phyloP scores from a whole-genome alignment of 495 filamentous ascomycete genomes.

The Viridothelium virens region DNA sequence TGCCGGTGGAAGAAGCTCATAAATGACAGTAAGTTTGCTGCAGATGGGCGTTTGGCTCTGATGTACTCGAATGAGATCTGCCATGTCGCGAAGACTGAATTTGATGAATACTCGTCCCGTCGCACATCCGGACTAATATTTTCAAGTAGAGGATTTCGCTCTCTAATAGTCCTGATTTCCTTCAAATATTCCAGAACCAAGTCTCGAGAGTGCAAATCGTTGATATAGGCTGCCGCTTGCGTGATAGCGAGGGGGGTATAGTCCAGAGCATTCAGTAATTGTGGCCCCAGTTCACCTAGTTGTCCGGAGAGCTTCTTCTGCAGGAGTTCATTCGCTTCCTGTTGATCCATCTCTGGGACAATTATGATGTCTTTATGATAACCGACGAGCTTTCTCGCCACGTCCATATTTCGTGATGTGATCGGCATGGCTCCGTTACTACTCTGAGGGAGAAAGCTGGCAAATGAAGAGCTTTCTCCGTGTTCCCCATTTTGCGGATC shows the following conservation, averaged over 20 bases:
- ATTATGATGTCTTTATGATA: not conserved
- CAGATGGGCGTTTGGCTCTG: constrained; percentile 18
- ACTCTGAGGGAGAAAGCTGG: constrained; percentile 12
- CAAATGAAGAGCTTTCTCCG: not conserved
- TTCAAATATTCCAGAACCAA: too few relatives aligned
- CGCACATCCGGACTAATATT: not conserved
- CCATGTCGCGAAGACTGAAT: constrained; percentile 42
- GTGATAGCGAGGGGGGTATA: constrained; percentile 19
- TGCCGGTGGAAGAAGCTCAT: constrained; percentile 33
- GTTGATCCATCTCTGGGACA: not conserved
- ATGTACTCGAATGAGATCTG: constrained; percentile 45
- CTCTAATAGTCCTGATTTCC: too few relatives aligned
- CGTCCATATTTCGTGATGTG: constrained; percentile 11
- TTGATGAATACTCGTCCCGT: constrained; percentile 13
- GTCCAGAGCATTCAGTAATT: not conserved
- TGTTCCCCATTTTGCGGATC: not conserved
- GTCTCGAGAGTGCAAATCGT: too few relatives aligned
- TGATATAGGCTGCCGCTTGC: constrained; percentile 15
- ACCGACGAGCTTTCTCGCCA: not conserved
- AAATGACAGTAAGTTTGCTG: constrained; percentile 29
- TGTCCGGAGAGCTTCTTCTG: not conserved
- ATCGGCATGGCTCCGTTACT: constrained; percentile 12
- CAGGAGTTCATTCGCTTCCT: not conserved
- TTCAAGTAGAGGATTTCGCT: too few relatives aligned
- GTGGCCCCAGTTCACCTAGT: too few relatives aligned